A percentile compares a stretch with the other conserved stretches of the same genome.
Conservation (phyloP, 169 alveolate genomes). For the Babesia bovis region DNA sequence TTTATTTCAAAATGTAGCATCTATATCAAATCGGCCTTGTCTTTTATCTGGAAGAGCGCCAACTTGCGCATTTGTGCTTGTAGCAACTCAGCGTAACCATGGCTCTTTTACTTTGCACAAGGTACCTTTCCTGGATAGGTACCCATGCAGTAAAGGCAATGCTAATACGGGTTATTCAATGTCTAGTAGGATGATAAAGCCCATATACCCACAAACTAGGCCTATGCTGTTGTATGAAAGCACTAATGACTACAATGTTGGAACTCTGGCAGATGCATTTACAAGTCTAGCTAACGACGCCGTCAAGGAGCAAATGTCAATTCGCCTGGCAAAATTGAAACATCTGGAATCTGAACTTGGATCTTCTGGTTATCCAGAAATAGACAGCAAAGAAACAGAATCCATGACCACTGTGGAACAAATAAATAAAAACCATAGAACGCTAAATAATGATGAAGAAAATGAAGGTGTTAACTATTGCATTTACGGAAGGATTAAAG, state of each 20-base stretch:
- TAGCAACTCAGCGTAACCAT: no score
- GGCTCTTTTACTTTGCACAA: no score
- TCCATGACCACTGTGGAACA: not conserved
- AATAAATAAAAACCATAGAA: conserved; percentile 3
- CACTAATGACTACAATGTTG: not conserved
- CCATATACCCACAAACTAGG: not conserved
- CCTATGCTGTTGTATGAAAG: not conserved
- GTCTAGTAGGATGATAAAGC: not conserved
- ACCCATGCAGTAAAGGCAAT: no score
- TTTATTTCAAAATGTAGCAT: not conserved
- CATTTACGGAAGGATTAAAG: conserved; percentile 44
- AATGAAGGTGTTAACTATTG: not conserved
- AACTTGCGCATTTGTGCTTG: not conserved
- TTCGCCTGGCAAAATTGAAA: conserved; percentile 22
- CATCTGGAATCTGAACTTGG: not conserved
- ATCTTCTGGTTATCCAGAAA: conserved; percentile 46
- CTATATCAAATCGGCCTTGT: not conserved
- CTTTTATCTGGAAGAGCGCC: not conserved
- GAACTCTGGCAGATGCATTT: conserved; percentile 11
- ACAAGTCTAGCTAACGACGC: conserved; percentile 21
- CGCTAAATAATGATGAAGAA: conserved; percentile 39
- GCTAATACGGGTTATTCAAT: not conserved
- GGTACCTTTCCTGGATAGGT: no score
- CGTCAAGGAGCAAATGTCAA: conserved; percentile 29
- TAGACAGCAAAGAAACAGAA: not conserved